Percentiles rank a stretch among this genome's conserved stretches.
Conservation (phyloP, 345 rosid genomes). For the Clarkia xantiana region DNA sequence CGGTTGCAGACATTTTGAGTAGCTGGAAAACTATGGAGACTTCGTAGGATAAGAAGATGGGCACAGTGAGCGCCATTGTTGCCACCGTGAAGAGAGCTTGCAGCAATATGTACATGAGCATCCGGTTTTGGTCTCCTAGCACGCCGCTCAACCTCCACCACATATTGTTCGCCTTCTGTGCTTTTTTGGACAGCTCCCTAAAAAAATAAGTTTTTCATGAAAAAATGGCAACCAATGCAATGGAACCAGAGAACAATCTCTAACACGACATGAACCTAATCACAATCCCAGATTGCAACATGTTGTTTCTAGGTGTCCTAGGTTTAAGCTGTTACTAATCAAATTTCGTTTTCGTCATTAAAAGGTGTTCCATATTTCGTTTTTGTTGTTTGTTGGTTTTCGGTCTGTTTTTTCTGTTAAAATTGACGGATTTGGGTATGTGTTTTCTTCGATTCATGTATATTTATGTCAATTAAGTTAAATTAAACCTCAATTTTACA, state of each 20-base stretch:
- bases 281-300: too few relatives aligned
- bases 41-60: slow-evolving; percentile 68
- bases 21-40: slow-evolving; percentile 61
- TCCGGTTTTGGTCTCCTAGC: slow-evolving; percentile 75
- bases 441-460: too few relatives aligned
- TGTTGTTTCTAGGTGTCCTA: too few relatives aligned
- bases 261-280: neutral
- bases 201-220: slow-evolving; percentile 1
- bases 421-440: too few relatives aligned
- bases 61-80: slow-evolving; percentile 84
- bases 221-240: neutral
- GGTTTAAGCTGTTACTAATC: too few relatives aligned
- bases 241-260: neutral
- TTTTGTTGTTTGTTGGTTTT: too few relatives aligned
- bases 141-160: slow-evolving; percentile 83
- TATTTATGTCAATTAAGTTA: too few relatives aligned
- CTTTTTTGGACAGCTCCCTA: slow-evolving; percentile 83
- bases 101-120: slow-evolving; percentile 59
- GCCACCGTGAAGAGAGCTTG: slow-evolving; percentile 84
- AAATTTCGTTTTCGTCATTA: too few relatives aligned
- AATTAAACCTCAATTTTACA: too few relatives aligned
- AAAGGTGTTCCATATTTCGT: too few relatives aligned
- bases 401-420: too few relatives aligned
- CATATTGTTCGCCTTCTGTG: slow-evolving; percentile 68
- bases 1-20: slow-evolving; percentile 74